phyloP scores from a whole-genome alignment of 1,139 yeast genomes.

The Trichomonascaceae sp. region DNA sequence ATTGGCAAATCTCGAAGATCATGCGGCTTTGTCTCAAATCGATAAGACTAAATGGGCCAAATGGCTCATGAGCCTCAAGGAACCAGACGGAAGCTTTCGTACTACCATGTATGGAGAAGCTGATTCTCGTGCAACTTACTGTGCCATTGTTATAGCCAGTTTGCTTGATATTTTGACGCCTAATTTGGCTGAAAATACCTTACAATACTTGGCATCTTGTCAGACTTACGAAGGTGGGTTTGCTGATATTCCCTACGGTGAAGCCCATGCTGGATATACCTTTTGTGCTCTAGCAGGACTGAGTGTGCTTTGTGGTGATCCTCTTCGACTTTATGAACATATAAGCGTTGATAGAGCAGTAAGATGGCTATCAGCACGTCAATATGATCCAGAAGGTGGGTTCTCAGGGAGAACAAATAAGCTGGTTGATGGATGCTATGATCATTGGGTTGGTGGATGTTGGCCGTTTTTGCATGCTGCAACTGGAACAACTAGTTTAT shows the following conservation, averaged over 20 bases:
- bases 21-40: slow-evolving; percentile 39
- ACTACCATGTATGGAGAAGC: slow-evolving; percentile 79
- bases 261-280: slow-evolving; percentile 97
- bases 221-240: slow-evolving; percentile 97
- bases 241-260: slow-evolving; percentile 66
- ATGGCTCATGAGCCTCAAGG: slow-evolving; percentile 67
- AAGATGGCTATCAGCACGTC: slow-evolving; percentile 68
- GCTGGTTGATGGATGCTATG: slow-evolving; percentile 92
- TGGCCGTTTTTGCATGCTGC: slow-evolving; percentile 58
- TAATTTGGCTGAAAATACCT: slow-evolving; percentile 49
- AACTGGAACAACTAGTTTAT: slow-evolving; percentile 12
- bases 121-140: slow-evolving; percentile 82
- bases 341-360: slow-evolving; percentile 26
- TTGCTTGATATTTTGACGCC: slow-evolving; percentile 58
- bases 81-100: slow-evolving; percentile 61
- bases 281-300: slow-evolving; percentile 81
- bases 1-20: slow-evolving; percentile 48
- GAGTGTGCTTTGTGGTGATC: slow-evolving; percentile 41
- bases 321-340: slow-evolving; percentile 25
- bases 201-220: slow-evolving; percentile 59
- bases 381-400: slow-evolving; percentile 72
- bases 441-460: slow-evolving; percentile 91
- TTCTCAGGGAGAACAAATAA: slow-evolving; percentile 86
- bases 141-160: slow-evolving; percentile 73
- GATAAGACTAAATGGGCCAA: slow-evolving; percentile 42